Base-by-base conservation (phyloP, 2,329 filamentous ascomycete genomes). In the Arthrobotrys conoides region DNA sequence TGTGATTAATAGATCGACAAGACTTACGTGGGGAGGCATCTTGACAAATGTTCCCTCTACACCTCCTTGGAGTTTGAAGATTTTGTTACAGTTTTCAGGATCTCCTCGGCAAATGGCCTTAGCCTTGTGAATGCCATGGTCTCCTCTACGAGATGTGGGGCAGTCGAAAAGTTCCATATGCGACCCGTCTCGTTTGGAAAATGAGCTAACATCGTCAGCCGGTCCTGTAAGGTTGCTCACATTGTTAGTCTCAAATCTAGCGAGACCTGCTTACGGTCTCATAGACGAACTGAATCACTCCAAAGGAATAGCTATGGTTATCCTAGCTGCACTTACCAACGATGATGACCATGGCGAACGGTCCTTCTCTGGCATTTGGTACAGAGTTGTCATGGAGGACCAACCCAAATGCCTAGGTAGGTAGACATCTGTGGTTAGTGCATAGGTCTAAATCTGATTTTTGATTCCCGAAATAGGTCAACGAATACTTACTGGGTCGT, bases 151-250 rank as follows among this genome's bases (percentile, higher is more conserved):
- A 65, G 59, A 41, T 65, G 8, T 71, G 55, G 59, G 66, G 82
- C 85, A 87, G 80, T 82, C 80, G 59, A 84, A 85, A 5, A 87
- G 36, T 14, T 85, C 85, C 85, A 84, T 87, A 82, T 85, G 84
- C 2, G 85, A 86, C 12, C 86, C 86, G 71, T 87, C 85, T 20
- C 86, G 83, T 81, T 84, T 85, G 79, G 85, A 83, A 0, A 87
- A 79, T 0, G 83, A 83, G 14, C 81, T 53, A 36, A 84, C 82
- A 3, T 85, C 51, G 51, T 83, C 82, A 33, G 84, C 82, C 5
- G 85, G 84, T 1, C 69, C 69, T 71, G 61, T 70, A 5, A 57
- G 30, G 20, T 73, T 65, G 30, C 33, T 57, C 59, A 55, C 33
- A 53, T 46, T 3, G 10, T 71, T 64, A 71, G 69, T 64, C 59